phyloP scores from a whole-genome alignment of 1,284 basidiomycete species.

The Sporisorium scitamineum region DNA sequence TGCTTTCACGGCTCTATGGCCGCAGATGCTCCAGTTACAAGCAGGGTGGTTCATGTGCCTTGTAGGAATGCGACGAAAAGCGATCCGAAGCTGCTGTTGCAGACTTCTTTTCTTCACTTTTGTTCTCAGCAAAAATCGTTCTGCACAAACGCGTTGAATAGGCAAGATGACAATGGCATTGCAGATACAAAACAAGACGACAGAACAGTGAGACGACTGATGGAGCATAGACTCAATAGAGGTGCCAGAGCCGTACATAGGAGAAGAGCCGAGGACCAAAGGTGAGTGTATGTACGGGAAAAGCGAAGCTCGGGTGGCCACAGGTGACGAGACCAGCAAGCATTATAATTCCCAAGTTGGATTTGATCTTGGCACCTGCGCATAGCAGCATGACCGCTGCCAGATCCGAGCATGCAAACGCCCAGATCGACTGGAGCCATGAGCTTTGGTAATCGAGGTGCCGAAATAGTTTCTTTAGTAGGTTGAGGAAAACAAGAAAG shows the following conservation, averaged over 20 bases:
- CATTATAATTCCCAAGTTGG: conserved; percentile 49
- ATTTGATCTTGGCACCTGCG: conserved; percentile 42
- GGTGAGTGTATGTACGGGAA: conserved; percentile 39
- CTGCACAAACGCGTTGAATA: too few species aligned
- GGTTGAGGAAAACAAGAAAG: conserved; percentile 46
- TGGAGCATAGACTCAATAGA: too few species aligned
- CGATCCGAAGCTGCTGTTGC: neutral
- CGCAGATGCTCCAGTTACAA: conserved; percentile 73
- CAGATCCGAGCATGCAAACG: conserved; percentile 48
- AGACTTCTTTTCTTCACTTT: neutral
- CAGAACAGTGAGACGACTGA: neutral
- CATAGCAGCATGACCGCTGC: conserved; percentile 47
- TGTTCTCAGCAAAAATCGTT: neutral
- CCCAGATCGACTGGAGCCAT: conserved; percentile 37
- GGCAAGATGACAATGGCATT: neutral
- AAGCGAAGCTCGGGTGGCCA: conserved; percentile 54
- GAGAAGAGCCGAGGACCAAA: neutral
- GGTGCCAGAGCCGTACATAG: neutral
- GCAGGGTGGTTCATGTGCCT: too few species aligned
- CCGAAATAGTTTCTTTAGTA: conserved; percentile 50
- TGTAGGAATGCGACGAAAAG: neutral
- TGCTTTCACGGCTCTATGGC: conserved; percentile 83
- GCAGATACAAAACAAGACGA: neutral
- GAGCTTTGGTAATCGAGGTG: conserved; percentile 54
- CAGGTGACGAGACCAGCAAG: conserved; percentile 35